These are phyloP conservation scores for Cladosporium sp. DNA, from an alignment of 2,329 filamentous ascomycete species.

Conservation along the genomic window DNA sequence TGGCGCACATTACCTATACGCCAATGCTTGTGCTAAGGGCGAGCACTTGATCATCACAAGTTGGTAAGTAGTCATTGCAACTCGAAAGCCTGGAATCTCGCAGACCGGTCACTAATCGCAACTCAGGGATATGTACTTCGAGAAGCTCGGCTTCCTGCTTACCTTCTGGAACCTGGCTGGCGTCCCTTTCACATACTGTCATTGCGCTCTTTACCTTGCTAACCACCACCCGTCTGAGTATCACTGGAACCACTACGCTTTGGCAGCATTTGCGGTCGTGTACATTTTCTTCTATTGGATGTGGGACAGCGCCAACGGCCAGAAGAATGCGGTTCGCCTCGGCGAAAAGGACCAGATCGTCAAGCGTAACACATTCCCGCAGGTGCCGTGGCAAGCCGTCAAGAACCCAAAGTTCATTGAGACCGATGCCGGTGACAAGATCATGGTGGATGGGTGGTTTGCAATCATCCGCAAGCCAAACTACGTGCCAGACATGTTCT, in stretches of 20 bases:
- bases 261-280: conserved; percentile 59
- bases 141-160: conserved; percentile 96
- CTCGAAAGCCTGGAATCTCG: not conserved
- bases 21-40: conserved; percentile 86
- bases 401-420: conserved; percentile 75
- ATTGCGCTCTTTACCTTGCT: conserved; percentile 85
- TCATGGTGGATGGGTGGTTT: conserved; percentile 83
- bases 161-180: conserved; percentile 97
- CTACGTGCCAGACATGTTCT: conserved; percentile 75
- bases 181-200: conserved; percentile 86
- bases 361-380: conserved; percentile 76
- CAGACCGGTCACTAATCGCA: not conserved
- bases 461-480: conserved; percentile 50
- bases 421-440: conserved; percentile 67
- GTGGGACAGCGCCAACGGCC: conserved; percentile 87
- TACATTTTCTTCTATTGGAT: conserved; percentile 85
- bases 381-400: conserved; percentile 79
- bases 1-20: conserved; percentile 87
- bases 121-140: conserved; percentile 90
- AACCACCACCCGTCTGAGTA: conserved; percentile 76
- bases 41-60: conserved; percentile 87
- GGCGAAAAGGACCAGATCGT: conserved; percentile 68
- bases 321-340: conserved; percentile 88
- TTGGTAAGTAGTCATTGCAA: not conserved
- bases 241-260: conserved; percentile 65